Evolutionary conservation across 805 yeast species (phyloP), one percentile per base, ranked within the genome.

Genomic region (Candida namnaoensis): DNA sequence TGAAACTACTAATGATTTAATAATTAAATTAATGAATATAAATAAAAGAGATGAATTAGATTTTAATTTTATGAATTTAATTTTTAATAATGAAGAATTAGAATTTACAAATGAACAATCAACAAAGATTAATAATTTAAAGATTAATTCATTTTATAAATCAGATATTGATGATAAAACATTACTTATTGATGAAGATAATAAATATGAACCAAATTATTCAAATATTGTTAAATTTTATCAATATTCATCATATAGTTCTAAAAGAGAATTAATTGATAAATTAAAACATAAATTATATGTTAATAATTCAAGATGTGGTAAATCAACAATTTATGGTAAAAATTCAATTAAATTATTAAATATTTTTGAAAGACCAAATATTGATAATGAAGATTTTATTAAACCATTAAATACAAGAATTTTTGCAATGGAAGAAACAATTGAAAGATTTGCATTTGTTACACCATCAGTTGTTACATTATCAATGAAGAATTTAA

Each of bases 401-500:
- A 58, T 72, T 14, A 67, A 62, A 40, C 71, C 78, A 2, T 47
- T 75, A 39, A 57, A 58, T 27, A 61, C 69, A 0, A 60, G 76
- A 45, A 53, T 72, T 5, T 38, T 56, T 4, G 36, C 46, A 0
- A 66, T 80, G 68, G 57, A 63, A 9, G 78, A 74, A 32, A 55
- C 66, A 0, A 72, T 91, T 44, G 87, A 85, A 36, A 78, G 82
- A 46, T 93, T 71, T 61, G 86, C 95, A 0, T 91, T 86, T 47
- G 74, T 91, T 5, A 93, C 98, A 0, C 99, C 99, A 0, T 68
- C 80, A 4, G 95, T 78, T 5, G 95, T 88, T 3, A 72, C 87
- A 1, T 67, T 85, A 40, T 91, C 88, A 56, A 70, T 82, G 72
- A 70, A 76, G 38, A 76, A 78, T 36, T 60, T 71, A 36, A 44